These are phyloP conservation scores for Anthracocystis walkeri DNA, from an alignment of 1,284 basidiomycete species.

Conservation along the genomic window DNA sequence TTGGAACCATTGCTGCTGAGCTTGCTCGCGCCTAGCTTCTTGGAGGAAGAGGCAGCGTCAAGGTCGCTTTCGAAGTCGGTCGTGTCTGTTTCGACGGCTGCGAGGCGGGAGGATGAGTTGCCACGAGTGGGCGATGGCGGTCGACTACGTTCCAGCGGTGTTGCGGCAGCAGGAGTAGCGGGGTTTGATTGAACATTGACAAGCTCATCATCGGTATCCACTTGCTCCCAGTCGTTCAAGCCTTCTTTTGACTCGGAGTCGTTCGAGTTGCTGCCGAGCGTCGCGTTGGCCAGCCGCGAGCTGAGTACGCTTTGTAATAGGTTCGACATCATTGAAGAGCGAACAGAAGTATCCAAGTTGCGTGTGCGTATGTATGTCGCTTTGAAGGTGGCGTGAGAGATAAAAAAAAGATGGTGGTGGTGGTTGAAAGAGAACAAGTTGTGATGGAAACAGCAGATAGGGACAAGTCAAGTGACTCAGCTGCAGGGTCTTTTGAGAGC, in stretches of 20 bases:
- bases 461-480: background rate
- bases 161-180: conserved; percentile 37
- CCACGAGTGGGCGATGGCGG: conserved; percentile 42
- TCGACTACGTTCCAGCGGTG: conserved; percentile 45
- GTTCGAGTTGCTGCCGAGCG: conserved; percentile 26
- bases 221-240: conserved; percentile 58
- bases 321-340: conserved; percentile 49
- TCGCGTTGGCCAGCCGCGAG: conserved; percentile 56
- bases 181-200: conserved; percentile 45
- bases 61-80: conserved; percentile 44
- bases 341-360: too few relatives aligned
- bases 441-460: background rate
- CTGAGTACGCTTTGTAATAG: conserved; percentile 57
- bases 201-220: conserved; percentile 56
- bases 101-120: conserved; percentile 36
- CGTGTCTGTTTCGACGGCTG: conserved; percentile 41
- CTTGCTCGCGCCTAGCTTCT: conserved; percentile 14
- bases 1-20: conserved; percentile 23
- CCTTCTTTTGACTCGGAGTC: conserved; percentile 24
- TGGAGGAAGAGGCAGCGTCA: conserved; percentile 9
- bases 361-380: background rate
- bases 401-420: background rate
- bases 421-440: background rate
- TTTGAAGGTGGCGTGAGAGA: background rate
- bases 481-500: conserved; percentile 11